Evolutionary conservation across 2,329 filamentous ascomycete species (phyloP).

Genomic region (Neonectria ditissima): DNA sequence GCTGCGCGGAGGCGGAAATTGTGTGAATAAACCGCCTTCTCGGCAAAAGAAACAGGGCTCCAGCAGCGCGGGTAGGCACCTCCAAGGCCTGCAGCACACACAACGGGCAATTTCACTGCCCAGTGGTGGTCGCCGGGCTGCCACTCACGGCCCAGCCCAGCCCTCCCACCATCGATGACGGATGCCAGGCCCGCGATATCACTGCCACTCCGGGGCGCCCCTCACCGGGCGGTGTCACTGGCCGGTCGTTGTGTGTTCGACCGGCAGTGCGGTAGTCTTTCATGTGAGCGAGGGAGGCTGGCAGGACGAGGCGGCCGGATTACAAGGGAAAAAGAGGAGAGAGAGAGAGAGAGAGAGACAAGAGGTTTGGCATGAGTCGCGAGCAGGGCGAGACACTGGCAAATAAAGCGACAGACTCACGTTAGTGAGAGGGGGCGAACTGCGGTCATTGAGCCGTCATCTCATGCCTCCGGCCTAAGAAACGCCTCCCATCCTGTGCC

Average conservation of each 20-base stretch:
- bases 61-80: neutral
- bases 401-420: neutral
- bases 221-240: neutral
- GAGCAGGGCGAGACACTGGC: neutral
- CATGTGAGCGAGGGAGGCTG: too few species aligned
- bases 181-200: slow-evolving; percentile 22
- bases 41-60: neutral
- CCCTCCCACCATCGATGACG: slow-evolving; percentile 16
- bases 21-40: neutral
- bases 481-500: slow-evolving; percentile 36
- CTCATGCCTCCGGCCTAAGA: slow-evolving; percentile 29
- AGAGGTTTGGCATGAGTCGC: neutral
- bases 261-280: neutral
- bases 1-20: slow-evolving; percentile 3
- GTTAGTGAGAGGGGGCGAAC: slow-evolving; percentile 26
- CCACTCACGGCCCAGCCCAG: slow-evolving; percentile 15
- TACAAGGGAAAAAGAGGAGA: too few species aligned
- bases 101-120: neutral
- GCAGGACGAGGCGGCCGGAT: too few species aligned
- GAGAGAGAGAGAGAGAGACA: neutral
- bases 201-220: slow-evolving; percentile 10
- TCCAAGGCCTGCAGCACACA: slow-evolving; percentile 14
- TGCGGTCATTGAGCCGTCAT: slow-evolving; percentile 8
- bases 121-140: neutral
- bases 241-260: neutral